Evolutionary conservation across 305 asterid genomes (phyloP).

Genomic region (Andrographis paniculata): DNA sequence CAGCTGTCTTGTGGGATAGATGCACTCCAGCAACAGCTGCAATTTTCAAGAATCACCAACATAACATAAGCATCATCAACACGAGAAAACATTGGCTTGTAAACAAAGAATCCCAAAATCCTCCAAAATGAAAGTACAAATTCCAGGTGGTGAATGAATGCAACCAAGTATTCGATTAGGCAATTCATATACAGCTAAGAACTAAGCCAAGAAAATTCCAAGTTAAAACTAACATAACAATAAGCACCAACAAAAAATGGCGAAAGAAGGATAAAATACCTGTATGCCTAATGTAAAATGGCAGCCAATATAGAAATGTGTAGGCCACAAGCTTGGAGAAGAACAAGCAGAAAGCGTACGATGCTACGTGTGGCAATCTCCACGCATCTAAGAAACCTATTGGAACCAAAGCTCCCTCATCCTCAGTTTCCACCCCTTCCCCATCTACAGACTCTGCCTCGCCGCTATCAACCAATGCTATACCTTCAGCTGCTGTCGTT

Average conservation of each 20-base stretch:
- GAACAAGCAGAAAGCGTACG: conserved; percentile 79
- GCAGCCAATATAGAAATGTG: conserved; percentile 93
- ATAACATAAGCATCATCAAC: conserved; percentile 9
- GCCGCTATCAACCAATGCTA: conserved; percentile 46
- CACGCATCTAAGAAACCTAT: conserved; percentile 88
- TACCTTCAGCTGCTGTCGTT: too few species aligned
- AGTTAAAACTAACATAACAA: too few species aligned
- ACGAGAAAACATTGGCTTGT: too few species aligned
- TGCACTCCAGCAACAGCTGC: conserved; percentile 81
- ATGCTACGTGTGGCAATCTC: conserved; percentile 80
- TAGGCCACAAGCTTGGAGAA: conserved; percentile 95
- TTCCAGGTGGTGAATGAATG: too few species aligned
- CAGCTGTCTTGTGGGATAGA: conserved; percentile 68
- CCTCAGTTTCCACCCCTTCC: conserved; percentile 22
- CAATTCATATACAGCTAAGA: too few species aligned
- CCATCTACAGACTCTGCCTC: conserved; percentile 29
- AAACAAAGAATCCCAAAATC: too few species aligned
- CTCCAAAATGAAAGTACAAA: too few species aligned
- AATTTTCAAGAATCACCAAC: conserved; percentile 20
- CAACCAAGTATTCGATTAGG: too few species aligned
- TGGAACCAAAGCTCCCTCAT: conserved; percentile 39
- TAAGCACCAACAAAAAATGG: neutral
- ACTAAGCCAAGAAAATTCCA: too few species aligned
- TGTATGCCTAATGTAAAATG: conserved; percentile 86
- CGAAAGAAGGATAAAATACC: conserved; percentile 28